Conservation (phyloP, 2,329 filamentous ascomycete genomes). For the Fusarium humuli region DNA sequence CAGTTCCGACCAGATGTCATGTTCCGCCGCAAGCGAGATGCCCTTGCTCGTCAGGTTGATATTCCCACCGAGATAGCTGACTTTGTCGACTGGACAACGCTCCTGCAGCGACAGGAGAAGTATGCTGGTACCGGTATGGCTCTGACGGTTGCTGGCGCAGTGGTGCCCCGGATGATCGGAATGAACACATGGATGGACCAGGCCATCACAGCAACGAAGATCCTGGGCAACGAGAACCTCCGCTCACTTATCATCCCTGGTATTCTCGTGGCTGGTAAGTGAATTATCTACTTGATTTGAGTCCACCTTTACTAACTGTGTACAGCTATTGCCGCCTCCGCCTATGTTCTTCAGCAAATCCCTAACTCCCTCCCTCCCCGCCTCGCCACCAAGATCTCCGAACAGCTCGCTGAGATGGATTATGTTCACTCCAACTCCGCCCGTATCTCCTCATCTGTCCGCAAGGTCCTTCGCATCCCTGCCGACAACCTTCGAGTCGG, state of each 20-base stretch:
- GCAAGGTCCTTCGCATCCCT: conserved; percentile 88
- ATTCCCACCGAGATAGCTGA: conserved; percentile 90
- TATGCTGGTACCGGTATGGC: conserved; percentile 94
- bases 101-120: conserved; percentile 94
- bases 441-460: conserved; percentile 86
- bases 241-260: conserved; percentile 84
- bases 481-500: conserved; percentile 87
- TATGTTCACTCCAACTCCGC: conserved; percentile 91
- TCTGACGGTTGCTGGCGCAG: conserved; percentile 86
- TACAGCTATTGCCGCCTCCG: conserved; percentile 77
- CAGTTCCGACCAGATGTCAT: conserved; percentile 92
- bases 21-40: conserved; percentile 88
- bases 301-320: conserved; percentile 20
- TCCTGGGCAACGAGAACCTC: conserved; percentile 84
- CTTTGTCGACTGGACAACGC: conserved; percentile 87
- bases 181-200: conserved; percentile 92
- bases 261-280: conserved; percentile 80
- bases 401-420: conserved; percentile 83
- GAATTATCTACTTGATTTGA: not conserved
- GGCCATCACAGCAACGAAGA: conserved; percentile 80
- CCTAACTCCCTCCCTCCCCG: conserved; percentile 89
- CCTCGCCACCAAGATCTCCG: conserved; percentile 84
- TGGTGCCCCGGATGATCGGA: conserved; percentile 84
- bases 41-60: conserved; percentile 84
- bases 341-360: conserved; percentile 87